A percentile compares a stretch with the other conserved stretches of the same genome.
Evolutionary conservation across 306 rosid species (phyloP).

Genomic region (Psophocarpus tetragonolobus): DNA sequence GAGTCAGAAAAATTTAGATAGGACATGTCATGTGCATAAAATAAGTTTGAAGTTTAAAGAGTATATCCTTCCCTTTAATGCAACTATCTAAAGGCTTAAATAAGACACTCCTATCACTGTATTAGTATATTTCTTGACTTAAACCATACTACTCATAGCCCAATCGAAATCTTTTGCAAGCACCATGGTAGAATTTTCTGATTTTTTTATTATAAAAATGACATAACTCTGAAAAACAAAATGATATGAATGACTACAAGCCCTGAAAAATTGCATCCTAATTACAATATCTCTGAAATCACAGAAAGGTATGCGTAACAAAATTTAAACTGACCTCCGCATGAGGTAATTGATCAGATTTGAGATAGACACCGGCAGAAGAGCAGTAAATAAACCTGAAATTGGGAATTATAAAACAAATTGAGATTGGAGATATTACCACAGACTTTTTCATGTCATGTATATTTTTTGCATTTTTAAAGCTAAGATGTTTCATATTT

Average conservation of each 20-base stretch:
- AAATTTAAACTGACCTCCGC: slow-evolving; percentile 65
- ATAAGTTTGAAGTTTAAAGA: slow-evolving; percentile 11
- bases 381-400: slow-evolving; percentile 98
- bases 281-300: background rate
- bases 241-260: background rate
- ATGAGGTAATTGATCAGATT: slow-evolving; percentile 83
- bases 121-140: background rate
- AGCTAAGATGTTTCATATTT: background rate
- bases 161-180: background rate
- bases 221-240: background rate
- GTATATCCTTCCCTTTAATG: background rate
- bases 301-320: background rate
- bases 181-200: background rate
- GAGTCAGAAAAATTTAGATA: background rate
- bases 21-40: background rate
- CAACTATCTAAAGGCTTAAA: background rate
- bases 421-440: background rate
- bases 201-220: background rate
- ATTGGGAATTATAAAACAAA: slow-evolving; percentile 7
- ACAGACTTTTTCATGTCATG: background rate
- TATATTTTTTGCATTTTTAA: background rate
- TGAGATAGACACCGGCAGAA: slow-evolving; percentile 97
- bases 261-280: background rate
- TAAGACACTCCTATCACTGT: background rate
- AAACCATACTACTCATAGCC: background rate